Base-by-base conservation (phyloP, 345 rosid genomes). In the Boechera retrofracta region DNA sequence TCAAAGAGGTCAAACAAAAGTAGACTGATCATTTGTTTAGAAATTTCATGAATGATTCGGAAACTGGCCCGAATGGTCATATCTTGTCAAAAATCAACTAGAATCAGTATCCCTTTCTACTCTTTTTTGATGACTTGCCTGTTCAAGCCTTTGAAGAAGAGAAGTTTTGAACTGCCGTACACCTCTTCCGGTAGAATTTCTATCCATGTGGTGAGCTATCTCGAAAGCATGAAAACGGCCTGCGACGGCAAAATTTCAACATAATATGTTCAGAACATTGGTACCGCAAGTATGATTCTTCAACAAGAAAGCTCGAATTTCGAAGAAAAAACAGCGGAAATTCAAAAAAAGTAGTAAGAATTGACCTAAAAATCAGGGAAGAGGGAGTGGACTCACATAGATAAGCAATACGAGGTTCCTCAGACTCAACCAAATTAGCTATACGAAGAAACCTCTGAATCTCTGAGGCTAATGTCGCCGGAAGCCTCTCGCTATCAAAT, bases 401-500 rank as follows among this genome's bases (percentile, higher is more conserved):
- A 81, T 92, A 87, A 80, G 98, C 97, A 73, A 88, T 61, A 6
- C 97, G 97, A 82, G 98, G 93, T 64, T 88, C 92, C 28, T 80
- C 81, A 9, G 38, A 52, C 75, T 89, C 94, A 13, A 91, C 77
- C 83, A 82, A 77, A 79, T 94, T 92, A 10, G 98, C 98, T 35
- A 92, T 87, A 55, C 97, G 93, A 72, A 94, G 97, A 75, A 94
- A 94, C 82, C 71, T 78, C 82, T 88, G 97, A 45, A 94, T 94
- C 47, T 86, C 93, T 0, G 95, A 80, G 69, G 87, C 85, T 69
- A 94, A 75, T 26, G 87, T 90, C 56, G 94, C 66, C 2, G 98
- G 98, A 79, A 94, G 52, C 81, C 88, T 88, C 85, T 94, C 98
- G 54, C 98, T 92, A n/a, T 90, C 96, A 61, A 94, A 92, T 0